phyloP scores from a whole-genome alignment of 2,329 filamentous ascomycete species.

The Stagonosporopsis chrysanthemi region DNA sequence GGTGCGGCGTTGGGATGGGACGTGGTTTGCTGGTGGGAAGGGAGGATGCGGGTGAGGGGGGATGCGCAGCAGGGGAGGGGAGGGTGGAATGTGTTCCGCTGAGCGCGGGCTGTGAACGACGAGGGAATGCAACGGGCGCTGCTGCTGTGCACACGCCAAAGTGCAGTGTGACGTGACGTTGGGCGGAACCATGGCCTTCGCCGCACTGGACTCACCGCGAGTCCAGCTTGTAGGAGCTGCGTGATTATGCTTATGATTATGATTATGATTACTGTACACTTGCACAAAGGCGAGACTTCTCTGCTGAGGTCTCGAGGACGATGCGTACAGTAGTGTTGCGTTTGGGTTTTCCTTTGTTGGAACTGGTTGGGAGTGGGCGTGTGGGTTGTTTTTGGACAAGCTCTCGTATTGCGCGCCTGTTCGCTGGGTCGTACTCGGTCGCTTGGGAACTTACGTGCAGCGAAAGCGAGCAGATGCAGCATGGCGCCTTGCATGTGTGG shows the following conservation, averaged over 20 bases:
- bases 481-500: neutral
- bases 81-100: neutral
- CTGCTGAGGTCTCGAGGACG: neutral
- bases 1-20: neutral
- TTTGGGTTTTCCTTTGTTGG: slow-evolving; percentile 19
- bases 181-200: no score
- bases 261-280: neutral
- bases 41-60: neutral
- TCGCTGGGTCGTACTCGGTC: slow-evolving; percentile 2
- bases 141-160: no score
- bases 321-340: neutral
- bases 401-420: neutral
- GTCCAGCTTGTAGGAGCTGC: neutral
- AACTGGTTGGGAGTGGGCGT: slow-evolving; percentile 11
- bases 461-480: neutral
- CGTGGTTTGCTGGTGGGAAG: no score
- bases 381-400: slow-evolving; percentile 10
- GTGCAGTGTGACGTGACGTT: neutral
- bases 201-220: neutral
- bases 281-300: neutral
- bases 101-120: neutral
- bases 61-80: neutral
- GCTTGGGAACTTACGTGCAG: neutral
- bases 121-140: no score
- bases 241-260: no score